These are phyloP conservation scores for Melastoma malabathricum DNA, from an alignment of 345 rosid species.

Conservation along the genomic window DNA sequence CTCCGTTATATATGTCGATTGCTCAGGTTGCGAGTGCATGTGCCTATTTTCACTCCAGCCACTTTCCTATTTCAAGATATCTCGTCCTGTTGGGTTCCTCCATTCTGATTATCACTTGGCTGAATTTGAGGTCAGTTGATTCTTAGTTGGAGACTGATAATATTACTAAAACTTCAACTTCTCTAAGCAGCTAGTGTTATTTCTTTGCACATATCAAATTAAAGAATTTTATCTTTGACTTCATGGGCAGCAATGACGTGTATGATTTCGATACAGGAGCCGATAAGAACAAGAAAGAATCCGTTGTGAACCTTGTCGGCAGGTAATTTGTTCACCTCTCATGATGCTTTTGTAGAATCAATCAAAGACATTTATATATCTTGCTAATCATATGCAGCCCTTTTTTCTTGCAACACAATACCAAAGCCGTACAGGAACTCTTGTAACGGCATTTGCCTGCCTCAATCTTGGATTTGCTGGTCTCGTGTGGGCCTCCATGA, in stretches of 20 bases:
- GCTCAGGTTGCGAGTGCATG: slow-evolving; percentile 71
- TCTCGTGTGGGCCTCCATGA: slow-evolving; percentile 42
- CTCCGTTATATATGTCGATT: neutral
- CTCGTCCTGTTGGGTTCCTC: slow-evolving; percentile 58
- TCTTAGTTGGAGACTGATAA: neutral
- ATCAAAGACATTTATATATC: neutral
- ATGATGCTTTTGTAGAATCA: neutral
- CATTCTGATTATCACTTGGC: slow-evolving; percentile 64
- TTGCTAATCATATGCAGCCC: slow-evolving; percentile 5
- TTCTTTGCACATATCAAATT: neutral
- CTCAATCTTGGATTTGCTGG: slow-evolving; percentile 50
- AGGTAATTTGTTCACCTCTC: slow-evolving; percentile 35
- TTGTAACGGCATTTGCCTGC: slow-evolving; percentile 38
- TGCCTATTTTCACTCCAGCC: slow-evolving; percentile 65
- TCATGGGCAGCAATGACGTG: slow-evolving; percentile 72
- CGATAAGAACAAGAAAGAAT: slow-evolving; percentile 79
- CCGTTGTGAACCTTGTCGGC: slow-evolving; percentile 68
- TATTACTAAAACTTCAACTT: slow-evolving; percentile 1
- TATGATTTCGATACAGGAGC: slow-evolving; percentile 96
- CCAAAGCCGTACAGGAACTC: slow-evolving; percentile 57
- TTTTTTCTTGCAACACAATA: slow-evolving; percentile 7
- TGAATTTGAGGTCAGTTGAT: slow-evolving; percentile 58
- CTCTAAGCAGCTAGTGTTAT: neutral
- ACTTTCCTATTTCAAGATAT: slow-evolving; percentile 38
- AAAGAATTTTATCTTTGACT: slow-evolving; percentile 13